Evolutionary conservation across 1,284 basidiomycete species (phyloP), one percentile per base, ranked within the genome.

Genomic region (Ustilago hordei): DNA sequence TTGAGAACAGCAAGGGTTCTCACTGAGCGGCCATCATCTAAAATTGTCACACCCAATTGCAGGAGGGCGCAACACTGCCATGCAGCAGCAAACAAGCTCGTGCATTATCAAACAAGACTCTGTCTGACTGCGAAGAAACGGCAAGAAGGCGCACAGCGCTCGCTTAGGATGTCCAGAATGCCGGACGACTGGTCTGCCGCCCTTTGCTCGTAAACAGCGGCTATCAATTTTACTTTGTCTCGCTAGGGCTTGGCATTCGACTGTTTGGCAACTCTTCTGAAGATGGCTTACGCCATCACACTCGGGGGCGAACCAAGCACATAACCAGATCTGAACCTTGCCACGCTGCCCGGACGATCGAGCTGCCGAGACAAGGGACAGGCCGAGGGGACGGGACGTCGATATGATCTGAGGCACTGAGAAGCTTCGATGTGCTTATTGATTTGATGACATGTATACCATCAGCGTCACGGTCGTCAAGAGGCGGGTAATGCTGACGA

Each of bases 71-170:
- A 32, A 35, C 47, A 45, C 45, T 45, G 56, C 38, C 43, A 47
- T 57, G 55, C 31, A 45, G 15, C 48, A 50, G 43, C 28, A 50
- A 32, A 28, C 13, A 32, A 50, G 12, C 13, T 50, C 48, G 31
- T 58, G 56, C 56, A 48, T 35, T 57, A 57, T 58, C 56, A 58
- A 50, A 58, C 56, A 58, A 55, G 54, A 55, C 34, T 55, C 34
- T 39, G 19, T 28, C 19, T 45, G 43, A 23, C 54, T 55, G 17
- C 23, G 41, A 8, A 15, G 17, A 45, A 45, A 45, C 41, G 17
- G 7, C 3, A 9, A 50, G 28, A 50, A 50, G 31, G 48, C 31
- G 23, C 28, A 50, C 48, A 50, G 48, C 48, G 28, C 28, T 50
- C 48, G 48, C 31, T 50, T 50, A 50, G n/a, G 28, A 28, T 8